Base-by-base conservation (phyloP, 2,329 filamentous ascomycete species). In the Aspergillus glaucus region DNA sequence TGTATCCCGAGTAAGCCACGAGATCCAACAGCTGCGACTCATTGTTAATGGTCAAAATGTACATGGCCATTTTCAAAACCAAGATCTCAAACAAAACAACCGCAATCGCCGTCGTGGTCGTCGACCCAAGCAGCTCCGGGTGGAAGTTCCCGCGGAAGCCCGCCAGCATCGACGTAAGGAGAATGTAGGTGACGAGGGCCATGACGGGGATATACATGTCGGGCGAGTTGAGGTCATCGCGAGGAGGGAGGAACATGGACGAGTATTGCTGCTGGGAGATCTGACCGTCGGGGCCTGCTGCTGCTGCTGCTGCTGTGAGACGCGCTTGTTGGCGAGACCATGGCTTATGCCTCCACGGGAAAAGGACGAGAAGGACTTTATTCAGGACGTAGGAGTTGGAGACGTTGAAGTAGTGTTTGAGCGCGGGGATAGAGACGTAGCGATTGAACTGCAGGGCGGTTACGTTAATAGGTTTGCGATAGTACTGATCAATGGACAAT, bases 181-280 rank as follows among this genome's bases (percentile, higher is more conserved):
- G 85, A 56, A 98, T 95, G 70, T 98, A 98, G 21, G 93, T 98
- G 43, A 97, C 90, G 46, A 98, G 78, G 1, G 93, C 92, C 93
- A 98, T 98, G 63, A 94, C 86, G 50, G 91, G 91, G 61, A 98
- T 98, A 74, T 98, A 98, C 91, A 98, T 97, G 72, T 98, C 93
- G 14, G 94, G 93, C 56, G 89, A 94, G 73, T 98, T 98, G 70
- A 97, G 78, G 65, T 98, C 93, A 69, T 98, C 92, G 55, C 93
- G 81, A 2, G 93, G 93, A 4, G 93, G 89, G 6, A 96, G 79
- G 71, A 93, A 98, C 64, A 71, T 74, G 49, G 72, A 75, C 26
- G 68, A 72, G 55, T 75, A 75, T 57, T 74, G 67, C 62, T 74
- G 66, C 67, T 75, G 81, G 45, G 85, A 80, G 64, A 80, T 82